phyloP scores from a whole-genome alignment of 2,329 filamentous ascomycete genomes.

The Exophiala aquamarina region DNA sequence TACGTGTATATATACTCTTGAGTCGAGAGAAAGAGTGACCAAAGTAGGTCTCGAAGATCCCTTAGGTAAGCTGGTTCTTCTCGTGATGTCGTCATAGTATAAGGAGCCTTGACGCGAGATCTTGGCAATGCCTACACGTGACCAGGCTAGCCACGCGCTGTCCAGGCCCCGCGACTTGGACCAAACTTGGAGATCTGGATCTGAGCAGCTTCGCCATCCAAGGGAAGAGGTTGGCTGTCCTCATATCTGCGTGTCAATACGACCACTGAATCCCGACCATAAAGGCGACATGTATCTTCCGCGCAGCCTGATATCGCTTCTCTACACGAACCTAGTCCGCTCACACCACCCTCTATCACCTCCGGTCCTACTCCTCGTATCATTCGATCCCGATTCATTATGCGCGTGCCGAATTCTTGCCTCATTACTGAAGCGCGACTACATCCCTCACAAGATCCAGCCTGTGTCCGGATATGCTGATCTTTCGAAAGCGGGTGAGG shows the following conservation, averaged over 20 bases:
- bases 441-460: conserved; percentile 95
- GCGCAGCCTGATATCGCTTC: conserved; percentile 80
- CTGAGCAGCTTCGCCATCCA: background rate
- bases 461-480: conserved; percentile 92
- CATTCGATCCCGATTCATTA: conserved; percentile 91
- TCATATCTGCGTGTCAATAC: background rate
- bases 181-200: background rate
- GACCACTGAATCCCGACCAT: no score
- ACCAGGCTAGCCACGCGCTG: conserved; percentile 12
- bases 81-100: no score
- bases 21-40: no score
- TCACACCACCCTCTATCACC: conserved; percentile 87
- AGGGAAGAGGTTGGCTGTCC: background rate
- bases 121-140: no score
- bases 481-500: conserved; percentile 73
- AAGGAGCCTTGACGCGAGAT: no score
- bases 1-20: no score
- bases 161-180: background rate
- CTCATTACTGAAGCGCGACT: conserved; percentile 91
- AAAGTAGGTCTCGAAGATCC: no score
- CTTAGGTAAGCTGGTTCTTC: no score
- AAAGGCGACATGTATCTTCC: conserved; percentile 79
- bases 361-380: conserved; percentile 78
- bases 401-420: conserved; percentile 95
- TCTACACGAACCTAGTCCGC: conserved; percentile 85